A percentile compares a stretch with the other conserved stretches of the same genome.
phyloP scores from a whole-genome alignment of 2,329 filamentous ascomycete species.

The Fusarium illudens region DNA sequence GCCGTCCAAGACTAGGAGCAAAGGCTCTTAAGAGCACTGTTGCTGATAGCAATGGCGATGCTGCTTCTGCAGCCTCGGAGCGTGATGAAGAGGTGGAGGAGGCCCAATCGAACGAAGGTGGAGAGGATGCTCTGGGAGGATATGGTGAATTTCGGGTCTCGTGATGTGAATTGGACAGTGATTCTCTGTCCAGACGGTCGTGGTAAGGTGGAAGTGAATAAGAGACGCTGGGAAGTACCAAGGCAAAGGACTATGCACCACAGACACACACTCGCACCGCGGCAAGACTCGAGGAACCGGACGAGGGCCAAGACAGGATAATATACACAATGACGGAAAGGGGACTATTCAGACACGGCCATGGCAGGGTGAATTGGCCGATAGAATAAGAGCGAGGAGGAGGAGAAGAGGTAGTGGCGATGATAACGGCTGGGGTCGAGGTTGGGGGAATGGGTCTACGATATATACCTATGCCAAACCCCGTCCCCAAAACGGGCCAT shows the following conservation, averaged over 20 bases:
- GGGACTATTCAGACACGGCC: constrained; percentile 42
- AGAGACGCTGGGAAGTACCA: constrained; percentile 40
- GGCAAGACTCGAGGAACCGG: constrained; percentile 31
- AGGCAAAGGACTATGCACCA: constrained; percentile 41
- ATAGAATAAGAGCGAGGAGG: constrained; percentile 36
- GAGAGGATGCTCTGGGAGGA: constrained; percentile 19
- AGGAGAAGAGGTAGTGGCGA: constrained; percentile 41
- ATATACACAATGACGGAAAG: constrained; percentile 41
- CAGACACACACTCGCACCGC: constrained; percentile 37
- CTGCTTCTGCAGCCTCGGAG: background rate
- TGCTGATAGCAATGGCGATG: constrained; percentile 1
- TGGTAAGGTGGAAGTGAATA: constrained; percentile 34
- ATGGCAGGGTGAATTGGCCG: constrained; percentile 40
- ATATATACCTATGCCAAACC: constrained; percentile 55
- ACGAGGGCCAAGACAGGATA: constrained; percentile 31
- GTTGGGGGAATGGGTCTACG: constrained; percentile 53
- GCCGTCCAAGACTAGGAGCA: constrained; percentile 7
- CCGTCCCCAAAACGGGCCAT: constrained; percentile 44
- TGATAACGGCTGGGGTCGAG: constrained; percentile 41
- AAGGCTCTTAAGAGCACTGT: constrained; percentile 5
- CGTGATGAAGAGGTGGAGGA: constrained; percentile 7
- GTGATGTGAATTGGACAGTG: constrained; percentile 35
- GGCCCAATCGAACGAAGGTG: constrained; percentile 23
- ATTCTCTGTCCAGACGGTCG: constrained; percentile 34
- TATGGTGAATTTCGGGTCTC: constrained; percentile 20